These are phyloP conservation scores for Ustilago shanxiensis DNA, from an alignment of 1,284 basidiomycete genomes.

Conservation along the genomic window DNA sequence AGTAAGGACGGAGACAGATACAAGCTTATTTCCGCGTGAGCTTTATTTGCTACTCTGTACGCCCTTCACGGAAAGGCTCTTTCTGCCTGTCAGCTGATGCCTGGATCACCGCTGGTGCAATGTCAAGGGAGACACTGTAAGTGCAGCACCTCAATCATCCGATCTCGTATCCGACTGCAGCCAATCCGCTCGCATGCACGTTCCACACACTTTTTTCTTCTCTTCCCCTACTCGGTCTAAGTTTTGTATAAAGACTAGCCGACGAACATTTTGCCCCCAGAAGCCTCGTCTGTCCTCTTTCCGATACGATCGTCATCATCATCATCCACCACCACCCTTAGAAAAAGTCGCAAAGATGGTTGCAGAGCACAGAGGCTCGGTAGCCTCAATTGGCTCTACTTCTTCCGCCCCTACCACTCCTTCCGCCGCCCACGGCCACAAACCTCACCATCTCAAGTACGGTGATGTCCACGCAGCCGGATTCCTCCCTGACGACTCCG, in stretches of 20 bases:
- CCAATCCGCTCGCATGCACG: neutral
- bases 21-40: neutral
- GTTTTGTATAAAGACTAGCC: neutral
- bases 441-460: conserved; percentile 59
- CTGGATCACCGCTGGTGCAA: neutral
- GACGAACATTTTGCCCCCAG: neutral
- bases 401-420: neutral
- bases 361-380: conserved; percentile 25
- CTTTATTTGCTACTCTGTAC: neutral
- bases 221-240: neutral
- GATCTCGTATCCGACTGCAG: neutral
- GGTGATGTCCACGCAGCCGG: conserved; percentile 49
- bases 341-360: conserved; percentile 10
- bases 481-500: conserved; percentile 40
- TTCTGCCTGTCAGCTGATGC: neutral
- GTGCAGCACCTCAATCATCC: neutral
- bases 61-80: too few relatives aligned
- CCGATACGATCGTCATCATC: neutral
- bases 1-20: neutral
- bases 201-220: neutral
- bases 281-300: neutral
- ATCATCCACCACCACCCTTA: too few relatives aligned
- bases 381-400: conserved; percentile 17
- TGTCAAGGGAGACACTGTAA: neutral
- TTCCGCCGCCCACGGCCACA: conserved; percentile 13